Conservation (phyloP, 2,329 filamentous ascomycete species). For the Aureobasidium sp. region DNA sequence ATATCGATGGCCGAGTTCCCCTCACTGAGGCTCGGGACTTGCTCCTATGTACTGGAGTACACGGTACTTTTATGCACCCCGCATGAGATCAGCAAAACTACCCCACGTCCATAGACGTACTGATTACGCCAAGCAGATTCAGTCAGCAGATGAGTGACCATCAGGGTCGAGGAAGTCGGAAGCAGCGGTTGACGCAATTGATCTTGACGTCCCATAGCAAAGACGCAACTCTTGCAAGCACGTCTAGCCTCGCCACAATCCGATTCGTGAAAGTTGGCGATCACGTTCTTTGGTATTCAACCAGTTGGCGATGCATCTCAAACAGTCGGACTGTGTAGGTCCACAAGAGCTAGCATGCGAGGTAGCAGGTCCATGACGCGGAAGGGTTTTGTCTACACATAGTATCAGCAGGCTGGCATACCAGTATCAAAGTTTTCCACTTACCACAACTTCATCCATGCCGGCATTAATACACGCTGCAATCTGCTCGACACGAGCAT, state of each 20-base stretch:
- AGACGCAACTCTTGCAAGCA: no score
- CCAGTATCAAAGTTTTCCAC: not conserved
- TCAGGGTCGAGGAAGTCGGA: no score
- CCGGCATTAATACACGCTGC: constrained; percentile 31
- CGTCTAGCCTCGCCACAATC: no score
- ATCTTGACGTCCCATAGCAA: no score
- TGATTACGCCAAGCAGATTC: not conserved
- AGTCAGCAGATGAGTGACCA: not conserved
- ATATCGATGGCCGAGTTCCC: not conserved
- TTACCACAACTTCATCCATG: constrained; percentile 34
- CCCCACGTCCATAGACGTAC: not conserved
- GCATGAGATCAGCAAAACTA: not conserved
- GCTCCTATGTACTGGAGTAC: not conserved
- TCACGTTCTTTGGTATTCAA: not conserved
- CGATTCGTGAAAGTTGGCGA: no score
- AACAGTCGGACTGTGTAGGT: not conserved
- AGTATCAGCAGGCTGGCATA: not conserved
- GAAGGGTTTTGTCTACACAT: constrained; percentile 30
- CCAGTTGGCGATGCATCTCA: not conserved
- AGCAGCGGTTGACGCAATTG: no score
- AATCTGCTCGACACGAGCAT: constrained; percentile 68
- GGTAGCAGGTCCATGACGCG: constrained; percentile 29
- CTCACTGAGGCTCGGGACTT: not conserved
- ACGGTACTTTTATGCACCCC: not conserved
- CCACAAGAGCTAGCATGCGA: constrained; percentile 21